Evolutionary conservation across 805 yeast genomes (phyloP), one percentile per base, ranked within the genome.

Genomic region (Pichia insulana): DNA sequence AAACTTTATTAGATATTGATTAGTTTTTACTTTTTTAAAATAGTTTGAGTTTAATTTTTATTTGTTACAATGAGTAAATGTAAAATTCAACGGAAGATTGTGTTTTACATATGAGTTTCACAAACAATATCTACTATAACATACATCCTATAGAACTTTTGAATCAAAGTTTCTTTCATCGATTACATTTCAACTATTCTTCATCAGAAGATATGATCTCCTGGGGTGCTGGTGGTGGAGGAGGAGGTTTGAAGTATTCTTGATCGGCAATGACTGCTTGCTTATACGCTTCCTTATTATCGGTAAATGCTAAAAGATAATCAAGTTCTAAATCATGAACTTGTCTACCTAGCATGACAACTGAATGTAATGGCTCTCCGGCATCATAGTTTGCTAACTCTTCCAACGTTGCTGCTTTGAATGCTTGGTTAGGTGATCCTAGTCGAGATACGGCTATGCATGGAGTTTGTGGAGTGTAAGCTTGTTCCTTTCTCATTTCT

Each of bases 291-390:
- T 67, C 76, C 48, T 67, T 64, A 53, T 86, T 73, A 43, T 76
- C 81, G 26, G 83, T 83, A 63, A 77, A 90, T 53, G 78, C 89
- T 46, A 80, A 67, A 59, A 92, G 65, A 57, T 81, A 90, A 52
- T 89, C 96, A 52, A 86, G 63, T 61, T 90, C 98, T 46, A 90
- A 72, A 48, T 90, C 97, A 57, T 90, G 98, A 19, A 88, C 89
- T 65, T 81, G 90, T 73, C 94, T 76, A 19, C 98, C 98, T 41
- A 90, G 70, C 65, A 90, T 80, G 39, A 90, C 79, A 54, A 90
- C 73, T 9, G 97, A 86, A 61, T 90, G 98, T 52, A 90, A 68
- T 25, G 98, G 98, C 56, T 80, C 95, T 35, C 98, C 98, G 11
- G 94, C 76, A 50, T 89, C 97, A 56, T 85, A 88, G 38, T 77